These are phyloP conservation scores for Biscutella laevigata DNA, from an alignment of 441 rosid species.

Conservation along the genomic window DNA sequence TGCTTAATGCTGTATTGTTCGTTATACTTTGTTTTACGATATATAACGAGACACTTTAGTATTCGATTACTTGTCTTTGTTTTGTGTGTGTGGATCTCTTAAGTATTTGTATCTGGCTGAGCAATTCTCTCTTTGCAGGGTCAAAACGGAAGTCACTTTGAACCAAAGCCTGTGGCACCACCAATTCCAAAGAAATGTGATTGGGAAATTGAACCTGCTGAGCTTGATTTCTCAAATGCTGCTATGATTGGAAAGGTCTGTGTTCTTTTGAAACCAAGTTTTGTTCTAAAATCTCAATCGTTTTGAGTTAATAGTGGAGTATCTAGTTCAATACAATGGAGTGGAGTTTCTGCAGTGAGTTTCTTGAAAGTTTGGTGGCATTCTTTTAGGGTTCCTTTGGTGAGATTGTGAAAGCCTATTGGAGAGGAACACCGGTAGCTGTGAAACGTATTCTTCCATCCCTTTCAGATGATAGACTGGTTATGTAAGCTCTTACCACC, in stretches of 20 bases:
- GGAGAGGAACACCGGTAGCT: conserved; percentile 99
- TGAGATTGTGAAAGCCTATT: conserved; percentile 81
- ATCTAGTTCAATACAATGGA: conserved; percentile 5
- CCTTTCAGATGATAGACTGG: conserved; percentile 97
- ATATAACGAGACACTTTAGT: background rate
- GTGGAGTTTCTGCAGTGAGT: background rate
- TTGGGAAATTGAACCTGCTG: conserved; percentile 98
- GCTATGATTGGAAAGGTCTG: conserved; percentile 76
- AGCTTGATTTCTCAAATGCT: conserved; percentile 77
- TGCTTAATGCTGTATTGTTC: background rate
- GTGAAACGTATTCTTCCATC: conserved; percentile 95
- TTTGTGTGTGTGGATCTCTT: background rate
- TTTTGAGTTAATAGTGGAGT: too few species aligned
- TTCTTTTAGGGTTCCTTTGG: conserved; percentile 85
- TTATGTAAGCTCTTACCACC: conserved; percentile 59
- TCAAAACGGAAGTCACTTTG: conserved; percentile 96
- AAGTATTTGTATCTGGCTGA: background rate
- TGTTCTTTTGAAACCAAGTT: background rate
- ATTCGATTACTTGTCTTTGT: background rate
- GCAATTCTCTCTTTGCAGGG: conserved; percentile 44
- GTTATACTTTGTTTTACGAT: background rate
- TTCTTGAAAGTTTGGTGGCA: conserved; percentile 9
- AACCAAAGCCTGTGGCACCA: conserved; percentile 87
- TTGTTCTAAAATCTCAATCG: background rate
- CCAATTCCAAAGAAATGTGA: conserved; percentile 95